Evolutionary conservation across 2,329 filamentous ascomycete genomes (phyloP).

Genomic region (Ophiocordyceps camponoti-floridani): DNA sequence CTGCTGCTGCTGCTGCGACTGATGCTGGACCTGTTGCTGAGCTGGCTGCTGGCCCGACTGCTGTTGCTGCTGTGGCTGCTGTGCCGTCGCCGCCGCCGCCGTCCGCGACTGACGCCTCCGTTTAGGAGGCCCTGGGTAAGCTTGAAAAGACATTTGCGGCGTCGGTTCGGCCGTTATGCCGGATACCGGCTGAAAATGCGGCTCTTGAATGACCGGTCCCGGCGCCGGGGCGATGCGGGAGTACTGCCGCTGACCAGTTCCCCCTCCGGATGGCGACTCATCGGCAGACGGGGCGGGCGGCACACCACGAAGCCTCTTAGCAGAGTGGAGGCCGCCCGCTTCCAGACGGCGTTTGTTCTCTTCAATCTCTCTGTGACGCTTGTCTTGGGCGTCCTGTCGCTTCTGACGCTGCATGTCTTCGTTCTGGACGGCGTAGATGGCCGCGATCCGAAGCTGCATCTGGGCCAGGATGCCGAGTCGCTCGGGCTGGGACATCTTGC

Average conservation of each 20-base stretch:
- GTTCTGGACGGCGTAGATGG: conserved; percentile 25
- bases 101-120: conserved; percentile 6
- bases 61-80: background rate
- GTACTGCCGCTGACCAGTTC: background rate
- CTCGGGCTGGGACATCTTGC: conserved; percentile 22
- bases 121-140: conserved; percentile 12
- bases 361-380: conserved; percentile 19
- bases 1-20: background rate
- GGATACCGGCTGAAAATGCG: conserved; percentile 10
- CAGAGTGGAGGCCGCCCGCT: conserved; percentile 9
- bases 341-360: conserved; percentile 11
- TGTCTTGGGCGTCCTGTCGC: conserved; percentile 19
- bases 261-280: background rate
- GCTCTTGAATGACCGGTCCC: conserved; percentile 9
- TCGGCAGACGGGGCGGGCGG: background rate
- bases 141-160: conserved; percentile 7
- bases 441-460: conserved; percentile 22
- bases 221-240: background rate
- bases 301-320: conserved; percentile 2
- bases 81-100: background rate
- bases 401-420: conserved; percentile 22
- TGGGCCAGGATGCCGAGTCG: conserved; percentile 19
- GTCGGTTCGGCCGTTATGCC: conserved; percentile 5
- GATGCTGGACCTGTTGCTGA: background rate
- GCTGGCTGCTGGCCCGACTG: conserved; percentile 2